Evolutionary conservation across 108 stramenopile genomes (phyloP).

Genomic region (Fragilaria crotonensis): DNA sequence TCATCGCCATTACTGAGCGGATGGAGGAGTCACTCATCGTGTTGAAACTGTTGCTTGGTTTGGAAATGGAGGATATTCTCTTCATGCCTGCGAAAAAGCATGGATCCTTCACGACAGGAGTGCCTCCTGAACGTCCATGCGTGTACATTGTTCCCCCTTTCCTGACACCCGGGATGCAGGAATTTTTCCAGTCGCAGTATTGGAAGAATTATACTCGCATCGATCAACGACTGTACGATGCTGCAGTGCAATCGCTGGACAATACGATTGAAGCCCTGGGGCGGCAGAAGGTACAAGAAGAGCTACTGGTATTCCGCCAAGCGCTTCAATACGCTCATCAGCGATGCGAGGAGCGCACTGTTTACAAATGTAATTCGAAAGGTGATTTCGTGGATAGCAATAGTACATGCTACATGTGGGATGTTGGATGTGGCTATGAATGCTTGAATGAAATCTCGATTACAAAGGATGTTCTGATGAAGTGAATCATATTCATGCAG

Average conservation of each 20-base stretch:
- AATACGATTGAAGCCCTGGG: conserved; percentile 28
- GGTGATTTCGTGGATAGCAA: conserved; percentile 7
- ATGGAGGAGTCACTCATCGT: conserved; percentile 20
- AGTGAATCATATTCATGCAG: no score
- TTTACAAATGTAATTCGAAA: conserved; percentile 25
- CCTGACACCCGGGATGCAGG: conserved; percentile 25
- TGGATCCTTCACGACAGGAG: background rate
- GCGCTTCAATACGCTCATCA: conserved; percentile 4
- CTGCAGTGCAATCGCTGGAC: conserved; percentile 21
- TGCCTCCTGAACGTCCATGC: conserved; percentile 4
- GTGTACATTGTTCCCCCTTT: conserved; percentile 16
- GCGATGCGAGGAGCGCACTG: background rate
- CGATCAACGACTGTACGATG: conserved; percentile 15
- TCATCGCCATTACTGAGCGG: conserved; percentile 16
- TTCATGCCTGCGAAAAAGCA: conserved; percentile 1
- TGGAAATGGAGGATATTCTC: conserved; percentile 7
- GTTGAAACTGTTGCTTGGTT: conserved; percentile 15
- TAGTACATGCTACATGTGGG: conserved; percentile 27
- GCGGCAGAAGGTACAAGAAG: conserved; percentile 15
- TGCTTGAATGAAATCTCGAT: conserved; percentile 31
- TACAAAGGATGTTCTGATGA: no score
- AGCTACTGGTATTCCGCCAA: conserved; percentile 8
- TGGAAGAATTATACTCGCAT: conserved; percentile 20
- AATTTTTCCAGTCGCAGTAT: conserved; percentile 8
- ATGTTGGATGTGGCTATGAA: conserved; percentile 37